Evolutionary conservation across 2,329 filamentous ascomycete genomes (phyloP).

Genomic region (Dendryphion nanum): DNA sequence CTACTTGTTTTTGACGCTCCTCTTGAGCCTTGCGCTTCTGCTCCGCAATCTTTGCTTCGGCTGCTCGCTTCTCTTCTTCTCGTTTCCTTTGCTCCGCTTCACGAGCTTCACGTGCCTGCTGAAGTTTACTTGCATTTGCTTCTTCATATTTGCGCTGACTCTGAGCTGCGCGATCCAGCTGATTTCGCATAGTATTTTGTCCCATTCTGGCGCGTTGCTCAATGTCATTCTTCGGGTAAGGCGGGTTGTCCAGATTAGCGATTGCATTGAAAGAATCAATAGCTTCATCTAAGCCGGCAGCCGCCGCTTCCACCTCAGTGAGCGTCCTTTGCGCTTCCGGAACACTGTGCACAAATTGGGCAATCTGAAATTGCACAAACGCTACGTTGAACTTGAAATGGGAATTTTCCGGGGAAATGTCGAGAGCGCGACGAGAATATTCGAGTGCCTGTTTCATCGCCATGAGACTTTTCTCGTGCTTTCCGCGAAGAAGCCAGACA

Average conservation of each 20-base stretch:
- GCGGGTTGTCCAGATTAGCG: slow-evolving; percentile 64
- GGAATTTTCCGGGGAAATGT: slow-evolving; percentile 75
- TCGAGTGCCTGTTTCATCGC: slow-evolving; percentile 64
- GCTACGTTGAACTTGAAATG: slow-evolving; percentile 98
- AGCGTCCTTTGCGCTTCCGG: slow-evolving; percentile 75
- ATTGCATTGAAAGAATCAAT: slow-evolving; percentile 67
- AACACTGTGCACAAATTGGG: slow-evolving; percentile 72
- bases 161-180: slow-evolving; percentile 81
- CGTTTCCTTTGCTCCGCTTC: slow-evolving; percentile 76
- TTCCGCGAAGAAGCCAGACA: slow-evolving; percentile 80
- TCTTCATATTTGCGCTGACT: slow-evolving; percentile 89
- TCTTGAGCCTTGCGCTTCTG: slow-evolving; percentile 79
- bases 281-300: slow-evolving; percentile 77
- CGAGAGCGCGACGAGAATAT: slow-evolving; percentile 68
- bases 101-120: slow-evolving; percentile 74
- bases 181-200: slow-evolving; percentile 87
- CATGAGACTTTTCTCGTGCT: slow-evolving; percentile 62
- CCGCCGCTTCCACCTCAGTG: slow-evolving; percentile 76
- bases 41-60: slow-evolving; percentile 68
- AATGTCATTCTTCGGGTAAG: slow-evolving; percentile 86
- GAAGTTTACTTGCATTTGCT: slow-evolving; percentile 84
- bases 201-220: slow-evolving; percentile 98
- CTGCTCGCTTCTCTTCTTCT: slow-evolving; percentile 71
- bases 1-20: slow-evolving; percentile 78
- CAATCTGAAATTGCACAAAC: slow-evolving; percentile 94